Base-by-base conservation (phyloP, 257 asterid species). In the Cynanchum wilfordii region DNA sequence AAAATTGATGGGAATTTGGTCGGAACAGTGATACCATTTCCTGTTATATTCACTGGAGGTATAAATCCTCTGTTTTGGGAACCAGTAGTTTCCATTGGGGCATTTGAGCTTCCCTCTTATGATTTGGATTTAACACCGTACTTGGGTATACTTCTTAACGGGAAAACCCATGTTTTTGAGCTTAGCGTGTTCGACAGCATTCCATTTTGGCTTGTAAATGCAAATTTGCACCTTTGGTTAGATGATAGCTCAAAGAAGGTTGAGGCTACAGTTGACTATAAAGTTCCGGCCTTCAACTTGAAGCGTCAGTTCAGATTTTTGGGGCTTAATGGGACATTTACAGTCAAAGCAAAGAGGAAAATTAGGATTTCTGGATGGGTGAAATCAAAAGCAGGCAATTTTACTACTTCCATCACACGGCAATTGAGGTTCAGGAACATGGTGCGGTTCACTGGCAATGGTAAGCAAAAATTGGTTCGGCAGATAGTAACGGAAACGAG, bases 51-150 rank as follows among this genome's bases (percentile, higher is more conserved):
- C 79, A 68, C 93, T 0, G 97, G 99, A 7, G 97, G 97, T 29
- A 80, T 89, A 0, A 89, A 91, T 75, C 99, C 97, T 68, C 51
- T 89, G 77, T 91, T 87, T 73, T 91, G 99, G 99, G 87, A 84
- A 16, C 99, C 99, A 2, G 76, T 94, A 5, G 97, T 89, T 49
- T 78, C 93, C n/a, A 88, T 89, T 60, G 96, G 96, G 75, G 93
- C 99, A 5, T 94, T 94, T 60, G 86, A 91, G 82, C 81, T 89
- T 36, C 99, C 99, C 13, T 79, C 96, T 0, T 89, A 94, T 70
- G 97, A 91, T 73, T 49, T 86, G 33, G 93, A 94, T 54, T 62
- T 94, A 66, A 89, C 95, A 2, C 96, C 99, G 0, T 89, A 85
- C 56, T 71, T 94, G 60, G 91, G 82, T 25, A 42, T 78, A 71